Percentiles rank a stretch among this genome's conserved stretches.
Evolutionary conservation across 2,329 filamentous ascomycete species (phyloP).

Genomic region (Alternaria sp.): DNA sequence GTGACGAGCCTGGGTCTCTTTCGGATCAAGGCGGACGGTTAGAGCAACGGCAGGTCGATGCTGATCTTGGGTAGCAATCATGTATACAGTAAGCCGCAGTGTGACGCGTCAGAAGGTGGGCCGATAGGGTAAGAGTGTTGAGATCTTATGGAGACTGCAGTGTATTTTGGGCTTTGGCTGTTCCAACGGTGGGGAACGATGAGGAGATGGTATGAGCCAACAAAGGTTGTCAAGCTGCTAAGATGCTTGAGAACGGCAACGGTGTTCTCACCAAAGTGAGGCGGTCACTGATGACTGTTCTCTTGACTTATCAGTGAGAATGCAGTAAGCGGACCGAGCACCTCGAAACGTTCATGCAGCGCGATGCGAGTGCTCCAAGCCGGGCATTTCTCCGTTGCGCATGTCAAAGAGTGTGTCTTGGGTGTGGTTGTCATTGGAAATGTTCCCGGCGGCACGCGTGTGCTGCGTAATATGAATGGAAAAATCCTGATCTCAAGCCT

Average conservation of each 20-base stretch:
- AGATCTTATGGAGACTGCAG: conserved; percentile 2
- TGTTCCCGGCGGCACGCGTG: conserved; percentile 12
- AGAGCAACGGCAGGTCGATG: conserved; percentile 4
- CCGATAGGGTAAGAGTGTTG: conserved; percentile 10
- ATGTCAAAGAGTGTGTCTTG: neutral
- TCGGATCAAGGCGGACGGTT: conserved; percentile 12
- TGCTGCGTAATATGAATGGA: conserved; percentile 1
- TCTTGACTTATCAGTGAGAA: conserved; percentile 6
- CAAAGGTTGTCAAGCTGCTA: neutral
- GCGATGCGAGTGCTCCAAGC: neutral
- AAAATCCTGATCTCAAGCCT: conserved; percentile 12
- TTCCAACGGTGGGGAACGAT: conserved; percentile 4
- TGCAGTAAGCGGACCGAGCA: conserved; percentile 11
- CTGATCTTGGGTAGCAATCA: conserved; percentile 12
- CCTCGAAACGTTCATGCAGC: conserved; percentile 13
- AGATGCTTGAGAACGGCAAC: neutral
- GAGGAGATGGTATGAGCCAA: conserved; percentile 2
- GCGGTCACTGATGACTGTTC: conserved; percentile 9
- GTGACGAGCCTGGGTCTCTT: conserved; percentile 4
- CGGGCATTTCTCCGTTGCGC: conserved; percentile 4
- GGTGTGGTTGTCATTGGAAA: neutral
- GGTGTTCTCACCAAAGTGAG: conserved; percentile 4
- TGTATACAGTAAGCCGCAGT: neutral
- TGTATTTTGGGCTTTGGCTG: conserved; percentile 3
- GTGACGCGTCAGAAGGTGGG: conserved; percentile 16